Base-by-base conservation (phyloP, 352 stramenopile genomes). In the Pythium sp. region DNA sequence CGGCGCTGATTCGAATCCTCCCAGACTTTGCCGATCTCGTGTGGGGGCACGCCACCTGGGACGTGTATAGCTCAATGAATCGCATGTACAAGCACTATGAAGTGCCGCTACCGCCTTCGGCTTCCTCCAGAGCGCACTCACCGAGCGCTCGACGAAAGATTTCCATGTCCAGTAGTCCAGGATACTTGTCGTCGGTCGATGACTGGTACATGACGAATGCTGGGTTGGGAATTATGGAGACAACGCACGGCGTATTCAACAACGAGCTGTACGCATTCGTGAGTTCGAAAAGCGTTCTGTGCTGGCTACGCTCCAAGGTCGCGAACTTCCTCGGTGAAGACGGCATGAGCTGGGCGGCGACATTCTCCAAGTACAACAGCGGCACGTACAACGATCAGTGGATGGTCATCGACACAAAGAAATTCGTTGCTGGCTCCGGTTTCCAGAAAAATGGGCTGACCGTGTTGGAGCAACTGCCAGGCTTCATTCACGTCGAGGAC, bases 321-420 rank as follows among this genome's bases (percentile, higher is more conserved):
- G 86, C 86, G 11, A 91, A 86, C 55, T 67, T 76, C 24, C 36
- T 92, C 1, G 79, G 71, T 0, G 64, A 57, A 11, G 80, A 80
- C 49, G 87, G 86, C 34, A 55, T 63, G 22, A 71, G 79, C 22
- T 93, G 83, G 86, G 70, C 72, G 0, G 55, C 62, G 15, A 79
- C 67, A 6, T 90, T 92, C 64, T 59, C 71, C 34, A 80, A 79
- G 41, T 74, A 82, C 78, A 89, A 92, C 76, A 89, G 79, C 64
- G 79, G 84, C 62, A 92, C 87, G 51, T 93, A 95, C 75, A 92
- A 91, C 70, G 92, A 95, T 65, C 85, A 93, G 73, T 96, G 87
- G 83, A 91, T 93, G 85, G 65, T 93, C 49, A 63, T 93, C 5
- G 84, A 96, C 71, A 74, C 76, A 20, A 87, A 83, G n/a, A 72